These are phyloP conservation scores for Chlorella sp. DNA, from an alignment of 139 green algal genomes.

Conservation along the genomic window DNA sequence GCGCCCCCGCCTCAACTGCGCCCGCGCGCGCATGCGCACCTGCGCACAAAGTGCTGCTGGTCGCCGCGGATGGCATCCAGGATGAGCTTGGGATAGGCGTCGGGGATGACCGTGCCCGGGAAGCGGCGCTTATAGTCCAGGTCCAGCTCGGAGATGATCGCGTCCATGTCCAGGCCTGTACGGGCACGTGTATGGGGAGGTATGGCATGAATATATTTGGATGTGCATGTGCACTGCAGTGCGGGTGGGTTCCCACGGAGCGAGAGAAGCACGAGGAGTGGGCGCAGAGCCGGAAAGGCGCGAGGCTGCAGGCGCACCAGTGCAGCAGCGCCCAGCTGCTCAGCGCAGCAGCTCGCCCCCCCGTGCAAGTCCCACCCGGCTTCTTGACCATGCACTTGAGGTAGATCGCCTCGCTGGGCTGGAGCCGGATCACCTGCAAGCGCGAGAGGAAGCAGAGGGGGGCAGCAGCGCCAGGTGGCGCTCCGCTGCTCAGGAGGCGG, in stretches of 20 bases:
- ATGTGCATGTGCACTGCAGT: no score
- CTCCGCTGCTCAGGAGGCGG: no score
- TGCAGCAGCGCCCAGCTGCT: no score
- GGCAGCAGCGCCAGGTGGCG: no score
- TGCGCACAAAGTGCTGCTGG: constrained; percentile 96
- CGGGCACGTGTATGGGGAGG: background rate
- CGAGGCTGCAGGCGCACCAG: no score
- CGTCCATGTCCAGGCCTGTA: constrained; percentile 71
- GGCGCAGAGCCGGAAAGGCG: no score
- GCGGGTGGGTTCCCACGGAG: no score
- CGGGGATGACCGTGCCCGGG: constrained; percentile 75
- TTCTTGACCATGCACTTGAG: constrained; percentile 94
- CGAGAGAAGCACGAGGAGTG: no score
- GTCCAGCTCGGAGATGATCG: constrained; percentile 83
- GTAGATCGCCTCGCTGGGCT: constrained; percentile 92
- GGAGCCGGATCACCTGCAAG: constrained; percentile 83
- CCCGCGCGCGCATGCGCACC: no score
- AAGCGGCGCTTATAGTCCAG: constrained; percentile 69
- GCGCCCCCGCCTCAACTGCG: no score
- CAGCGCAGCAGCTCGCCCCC: no score
- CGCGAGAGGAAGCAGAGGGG: no score
- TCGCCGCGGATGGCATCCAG: constrained; percentile 91
- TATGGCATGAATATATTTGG: background rate
- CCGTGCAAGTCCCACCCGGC: constrained; percentile 43
- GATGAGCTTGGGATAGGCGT: constrained; percentile 95